Evolutionary conservation across 805 yeast species (phyloP).

Genomic region (Lachancea fermentati): DNA sequence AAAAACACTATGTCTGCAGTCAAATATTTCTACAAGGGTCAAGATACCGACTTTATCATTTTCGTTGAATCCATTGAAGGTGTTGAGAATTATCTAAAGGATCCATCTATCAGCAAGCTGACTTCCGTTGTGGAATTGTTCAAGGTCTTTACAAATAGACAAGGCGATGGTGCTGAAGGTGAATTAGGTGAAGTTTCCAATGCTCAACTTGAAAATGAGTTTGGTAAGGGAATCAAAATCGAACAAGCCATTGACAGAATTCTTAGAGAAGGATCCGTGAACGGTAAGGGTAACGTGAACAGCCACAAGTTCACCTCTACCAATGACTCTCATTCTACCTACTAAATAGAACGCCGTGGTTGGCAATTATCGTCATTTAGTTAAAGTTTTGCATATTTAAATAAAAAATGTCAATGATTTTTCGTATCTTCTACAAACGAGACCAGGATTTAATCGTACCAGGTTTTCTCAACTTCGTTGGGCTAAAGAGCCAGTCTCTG

Average conservation of each 20-base stretch:
- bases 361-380: not conserved
- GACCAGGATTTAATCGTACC: too few species aligned
- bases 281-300: slow-evolving; percentile 31
- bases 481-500: too few species aligned
- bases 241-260: slow-evolving; percentile 59
- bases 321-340: slow-evolving; percentile 34
- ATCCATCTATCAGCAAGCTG: slow-evolving; percentile 39
- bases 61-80: slow-evolving; percentile 53
- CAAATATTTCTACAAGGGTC: slow-evolving; percentile 63
- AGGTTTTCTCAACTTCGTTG: too few species aligned
- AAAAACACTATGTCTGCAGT: slow-evolving; percentile 23
- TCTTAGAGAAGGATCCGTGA: slow-evolving; percentile 52
- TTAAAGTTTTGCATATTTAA: not conserved
- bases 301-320: slow-evolving; percentile 34
- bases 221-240: slow-evolving; percentile 46
- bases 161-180: slow-evolving; percentile 67
- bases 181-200: slow-evolving; percentile 66
- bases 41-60: slow-evolving; percentile 55
- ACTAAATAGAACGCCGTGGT: too few species aligned
- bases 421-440: too few species aligned
- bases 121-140: slow-evolving; percentile 60
- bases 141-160: slow-evolving; percentile 56
- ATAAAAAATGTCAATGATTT: not conserved
- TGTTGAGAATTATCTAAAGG: slow-evolving; percentile 43
- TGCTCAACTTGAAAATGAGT: slow-evolving; percentile 57